Conservation (phyloP, 169 alveolate species). For the Eimeria brunetti region DNA sequence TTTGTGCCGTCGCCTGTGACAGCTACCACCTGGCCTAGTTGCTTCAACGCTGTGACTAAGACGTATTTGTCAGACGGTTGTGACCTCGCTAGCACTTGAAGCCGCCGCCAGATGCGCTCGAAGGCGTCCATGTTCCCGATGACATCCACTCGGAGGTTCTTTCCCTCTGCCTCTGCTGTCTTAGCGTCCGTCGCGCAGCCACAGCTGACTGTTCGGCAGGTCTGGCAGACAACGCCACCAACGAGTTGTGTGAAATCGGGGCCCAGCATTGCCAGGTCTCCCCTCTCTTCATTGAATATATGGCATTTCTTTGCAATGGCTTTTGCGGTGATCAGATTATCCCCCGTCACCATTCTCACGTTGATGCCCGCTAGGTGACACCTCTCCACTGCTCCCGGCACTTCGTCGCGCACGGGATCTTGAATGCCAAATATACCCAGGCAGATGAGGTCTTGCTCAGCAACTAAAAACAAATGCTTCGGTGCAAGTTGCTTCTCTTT, state of each 20-base stretch:
- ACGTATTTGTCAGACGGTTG: constrained; percentile 95
- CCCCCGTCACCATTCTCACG: constrained; percentile 96
- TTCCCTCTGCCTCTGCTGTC: constrained; percentile 83
- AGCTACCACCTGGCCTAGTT: constrained; percentile 91
- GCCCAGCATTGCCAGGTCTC: constrained; percentile 83
- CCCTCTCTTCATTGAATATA: constrained; percentile 84
- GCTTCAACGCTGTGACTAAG: constrained; percentile 86
- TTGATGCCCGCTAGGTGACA: constrained; percentile 93
- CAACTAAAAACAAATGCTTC: constrained; percentile 75
- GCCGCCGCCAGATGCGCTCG: constrained; percentile 80
- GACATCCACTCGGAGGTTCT: constrained; percentile 86
- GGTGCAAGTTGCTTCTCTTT: constrained; percentile 63
- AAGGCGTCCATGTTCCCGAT: constrained; percentile 88
- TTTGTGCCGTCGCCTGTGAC: constrained; percentile 97
- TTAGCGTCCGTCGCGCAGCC: constrained; percentile 84
- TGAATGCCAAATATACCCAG: constrained; percentile 91
- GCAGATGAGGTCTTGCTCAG: constrained; percentile 85
- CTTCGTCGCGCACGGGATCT: constrained; percentile 92
- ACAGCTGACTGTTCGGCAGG: constrained; percentile 85
- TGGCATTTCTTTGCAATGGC: constrained; percentile 93
- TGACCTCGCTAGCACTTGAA: constrained; percentile 94
- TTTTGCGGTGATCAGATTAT: constrained; percentile 91
- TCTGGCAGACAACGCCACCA: constrained; percentile 89
- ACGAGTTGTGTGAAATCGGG: constrained; percentile 78
- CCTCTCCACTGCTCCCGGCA: constrained; percentile 90